Evolutionary conservation across 768 basidiomycete genomes (phyloP).

Genomic region (Macrolepiota fuliginosa): DNA sequence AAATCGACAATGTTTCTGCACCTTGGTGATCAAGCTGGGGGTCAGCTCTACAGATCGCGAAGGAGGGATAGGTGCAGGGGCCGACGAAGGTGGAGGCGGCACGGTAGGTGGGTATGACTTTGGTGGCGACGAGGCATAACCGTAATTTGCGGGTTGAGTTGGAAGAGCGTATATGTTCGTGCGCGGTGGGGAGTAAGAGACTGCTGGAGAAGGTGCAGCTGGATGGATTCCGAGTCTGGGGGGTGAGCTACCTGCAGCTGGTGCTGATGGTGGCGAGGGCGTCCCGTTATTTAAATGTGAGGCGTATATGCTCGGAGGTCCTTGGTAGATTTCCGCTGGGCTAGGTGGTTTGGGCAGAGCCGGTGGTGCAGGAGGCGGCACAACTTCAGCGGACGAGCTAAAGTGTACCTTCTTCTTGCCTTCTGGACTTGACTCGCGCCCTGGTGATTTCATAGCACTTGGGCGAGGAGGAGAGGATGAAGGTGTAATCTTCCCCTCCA

Average conservation of each 20-base stretch:
- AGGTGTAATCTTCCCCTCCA: constrained; percentile 28
- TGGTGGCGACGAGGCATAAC: not conserved
- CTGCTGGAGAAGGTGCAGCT: constrained; percentile 14
- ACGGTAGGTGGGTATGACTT: constrained; percentile 13
- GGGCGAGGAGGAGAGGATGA: constrained; percentile 16
- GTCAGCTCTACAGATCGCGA: constrained; percentile 45
- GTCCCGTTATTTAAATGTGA: constrained; percentile 13
- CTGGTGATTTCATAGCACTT: constrained; percentile 10
- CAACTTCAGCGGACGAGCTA: constrained; percentile 42
- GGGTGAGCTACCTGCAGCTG: not conserved
- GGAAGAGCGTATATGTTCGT: constrained; percentile 4
- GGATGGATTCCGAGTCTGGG: constrained; percentile 11
- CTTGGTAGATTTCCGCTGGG: constrained; percentile 18
- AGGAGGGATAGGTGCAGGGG: constrained; percentile 20
- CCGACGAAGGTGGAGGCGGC: constrained; percentile 19
- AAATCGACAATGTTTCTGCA: constrained; percentile 90
- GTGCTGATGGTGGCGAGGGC: constrained; percentile 12
- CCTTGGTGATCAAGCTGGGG: constrained; percentile 62
- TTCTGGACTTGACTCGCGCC: constrained; percentile 28
- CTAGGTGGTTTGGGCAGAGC: constrained; percentile 18
- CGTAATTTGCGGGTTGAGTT: not conserved
- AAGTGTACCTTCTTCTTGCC: constrained; percentile 47
- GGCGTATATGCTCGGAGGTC: constrained; percentile 14
- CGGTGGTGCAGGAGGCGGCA: constrained; percentile 18
- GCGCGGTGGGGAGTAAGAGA: constrained; percentile 11